Base-by-base conservation (phyloP, 202 grass and related monocot genomes). In the Panicum virgatum region DNA sequence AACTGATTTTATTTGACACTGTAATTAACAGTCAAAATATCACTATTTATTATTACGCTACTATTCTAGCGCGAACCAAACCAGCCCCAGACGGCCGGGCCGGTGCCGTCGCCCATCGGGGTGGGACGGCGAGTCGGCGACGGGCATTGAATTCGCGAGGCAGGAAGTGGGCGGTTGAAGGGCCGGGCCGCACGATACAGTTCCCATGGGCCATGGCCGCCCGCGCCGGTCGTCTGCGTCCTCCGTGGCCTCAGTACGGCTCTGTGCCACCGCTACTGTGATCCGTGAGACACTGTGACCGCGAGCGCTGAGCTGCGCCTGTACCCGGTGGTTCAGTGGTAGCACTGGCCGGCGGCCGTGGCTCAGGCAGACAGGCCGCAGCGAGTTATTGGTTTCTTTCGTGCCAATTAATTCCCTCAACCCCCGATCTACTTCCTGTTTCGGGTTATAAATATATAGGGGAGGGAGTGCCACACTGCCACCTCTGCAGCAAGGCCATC, bases 161-260 rank as follows among this genome's bases (percentile, higher is more conserved):
- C 37, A 79, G 85, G 29, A 81, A 16, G 39, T 51, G 83, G 86
- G 32, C 77, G 51, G 93, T 92, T 92, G 93, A 86, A 81, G 62
- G 13, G 56, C 47, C 76, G 62, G 13, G 56, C 47, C 76, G 54
- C 66, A 48, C 62, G 66, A 57, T 38, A 19, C 27, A 20, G 44
- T 15, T 70, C 60, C 16, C 47, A 23, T 60, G 34, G 66, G 40
- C 40, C 66, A 46, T 27, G 23, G 67, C 42, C 22, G 13, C 23
- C 42, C 12, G 58, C 48, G 16, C 27, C 54, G 23, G 78, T 52
- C 64, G 18, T 26, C 32, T 36, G 32, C 32, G 19, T 46, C 6
- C 45, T 19, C 9, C 45, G 43, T 43, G 72, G 38, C 52, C 53
- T 52, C 29, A 0, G 59, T 50, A 65, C 67, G 37, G 20, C 68